These are phyloP conservation scores for baker's yeast (Saccharomyces cerevisiae) DNA, from an alignment of 805 yeast genomes.

Conservation along the genomic window DNA sequence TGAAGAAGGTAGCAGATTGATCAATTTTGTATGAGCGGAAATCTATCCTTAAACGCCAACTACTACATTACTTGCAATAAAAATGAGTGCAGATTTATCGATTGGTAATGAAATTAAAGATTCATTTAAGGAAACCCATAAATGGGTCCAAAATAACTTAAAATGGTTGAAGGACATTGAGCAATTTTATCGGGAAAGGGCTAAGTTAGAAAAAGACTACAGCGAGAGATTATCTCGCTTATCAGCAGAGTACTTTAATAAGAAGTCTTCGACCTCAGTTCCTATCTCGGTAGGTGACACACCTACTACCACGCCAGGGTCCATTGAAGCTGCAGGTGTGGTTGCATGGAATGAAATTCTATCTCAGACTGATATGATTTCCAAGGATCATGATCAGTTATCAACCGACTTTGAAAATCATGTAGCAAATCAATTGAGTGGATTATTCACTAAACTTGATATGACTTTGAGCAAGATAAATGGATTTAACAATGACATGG, in stretches of 20 bases:
- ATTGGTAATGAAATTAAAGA: constrained; percentile 76
- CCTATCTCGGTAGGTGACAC: constrained; percentile 78
- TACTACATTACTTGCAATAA: neutral
- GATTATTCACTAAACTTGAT: constrained; percentile 46
- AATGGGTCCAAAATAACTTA: constrained; percentile 71
- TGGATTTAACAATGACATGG: constrained; percentile 50
- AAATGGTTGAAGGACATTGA: constrained; percentile 74
- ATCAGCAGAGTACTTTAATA: constrained; percentile 61
- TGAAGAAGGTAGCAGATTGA: neutral
- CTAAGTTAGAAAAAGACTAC: constrained; percentile 76
- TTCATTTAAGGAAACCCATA: constrained; percentile 64
- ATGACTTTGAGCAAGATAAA: constrained; percentile 48
- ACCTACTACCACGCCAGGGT: constrained; percentile 90
- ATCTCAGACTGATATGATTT: constrained; percentile 71
- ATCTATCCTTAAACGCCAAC: neutral
- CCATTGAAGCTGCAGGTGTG: constrained; percentile 76
- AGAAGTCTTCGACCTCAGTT: constrained; percentile 63
- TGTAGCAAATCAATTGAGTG: constrained; percentile 52
- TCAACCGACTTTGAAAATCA: constrained; percentile 52
- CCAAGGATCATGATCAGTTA: constrained; percentile 55
- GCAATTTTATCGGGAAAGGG: constrained; percentile 74
- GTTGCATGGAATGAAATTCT: constrained; percentile 88
- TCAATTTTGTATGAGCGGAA: neutral
- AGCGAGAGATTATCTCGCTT: constrained; percentile 56
- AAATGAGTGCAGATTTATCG: constrained; percentile 24